Base-by-base conservation (phyloP, 2,329 filamentous ascomycete species). In the Aspergillus bombycis region DNA sequence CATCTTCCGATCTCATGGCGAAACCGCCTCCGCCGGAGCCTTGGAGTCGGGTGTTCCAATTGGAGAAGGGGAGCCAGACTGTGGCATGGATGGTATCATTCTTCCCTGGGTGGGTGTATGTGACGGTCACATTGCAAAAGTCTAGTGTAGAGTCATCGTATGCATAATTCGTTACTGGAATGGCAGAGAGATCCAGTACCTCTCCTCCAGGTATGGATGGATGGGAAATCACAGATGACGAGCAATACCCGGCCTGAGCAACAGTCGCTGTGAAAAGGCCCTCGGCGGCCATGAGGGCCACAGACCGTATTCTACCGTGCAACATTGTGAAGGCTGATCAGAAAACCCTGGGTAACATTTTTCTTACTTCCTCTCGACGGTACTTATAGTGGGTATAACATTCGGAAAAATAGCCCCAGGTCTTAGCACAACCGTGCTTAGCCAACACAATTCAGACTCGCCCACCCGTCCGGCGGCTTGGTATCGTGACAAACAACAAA, bases 91-190 rank as follows among this genome's bases (percentile, higher is more conserved):
- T 70, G 1, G 38, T 67, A 58, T 80, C 78, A 43, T 75, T 63
- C 61, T 72, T 68, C 4, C 76, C 76, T 0, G 74, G 74, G 62
- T 80, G 78, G 0, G 74, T 78, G 62, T 78, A 78, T 9, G 70
- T 70, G 4, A 79, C 71, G 2, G 75, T 79, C 41, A 80, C 69
- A 57, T 79, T 78, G 71, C 78, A 80, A 63, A 78, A 76, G 28
- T 60, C 21, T 19, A 66, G 6, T 16, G 32, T 60, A 2, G 52
- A 60, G 12, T 52, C 12, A 30, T 55, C 30, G 6, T 30, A 10
- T 10, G 41, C 23, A 30, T 62, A 62, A 28, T 58, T 50, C 11
- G 9, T 14, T 11, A 62, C 57, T 12, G 63, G 56, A 10, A n/a
- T 14, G 8, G 63, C 60, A 11, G 60, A 57, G 26, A 65, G 36